Conservation (phyloP, 2,329 filamentous ascomycete species). For the Plenodomus tracheiphilus region DNA sequence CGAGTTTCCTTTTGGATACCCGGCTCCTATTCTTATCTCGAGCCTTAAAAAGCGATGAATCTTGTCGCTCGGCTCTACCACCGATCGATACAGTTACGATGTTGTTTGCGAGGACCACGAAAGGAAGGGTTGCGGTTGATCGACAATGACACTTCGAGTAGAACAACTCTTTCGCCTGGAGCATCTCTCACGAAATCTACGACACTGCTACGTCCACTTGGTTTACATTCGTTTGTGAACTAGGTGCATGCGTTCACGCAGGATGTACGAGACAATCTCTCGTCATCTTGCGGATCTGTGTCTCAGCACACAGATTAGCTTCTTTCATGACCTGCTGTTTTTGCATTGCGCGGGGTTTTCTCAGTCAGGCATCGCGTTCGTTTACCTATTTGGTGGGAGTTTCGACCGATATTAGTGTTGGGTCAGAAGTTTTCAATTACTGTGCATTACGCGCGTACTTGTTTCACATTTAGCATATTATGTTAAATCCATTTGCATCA, state of each 20-base stretch:
- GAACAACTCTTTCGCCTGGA: neutral
- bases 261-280: slow-evolving; percentile 9
- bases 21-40: slow-evolving; percentile 16
- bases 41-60: neutral
- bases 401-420: slow-evolving; percentile 10
- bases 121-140: neutral
- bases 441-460: slow-evolving; percentile 8
- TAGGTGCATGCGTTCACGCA: neutral
- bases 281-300: neutral
- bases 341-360: slow-evolving; percentile 38
- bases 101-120: neutral
- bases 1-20: slow-evolving; percentile 35
- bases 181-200: neutral
- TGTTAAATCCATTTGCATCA: neutral
- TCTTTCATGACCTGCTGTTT: slow-evolving; percentile 12
- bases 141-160: neutral
- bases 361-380: slow-evolving; percentile 32
- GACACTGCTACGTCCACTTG: neutral
- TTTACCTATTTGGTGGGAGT: slow-evolving; percentile 13
- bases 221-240: neutral
- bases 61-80: neutral
- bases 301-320: neutral
- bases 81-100: neutral
- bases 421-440: slow-evolving; percentile 1
- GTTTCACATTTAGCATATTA: neutral